Evolutionary conservation across 768 basidiomycete genomes (phyloP), one percentile per base, ranked within the genome.

Genomic region (Trametes gibbosa): DNA sequence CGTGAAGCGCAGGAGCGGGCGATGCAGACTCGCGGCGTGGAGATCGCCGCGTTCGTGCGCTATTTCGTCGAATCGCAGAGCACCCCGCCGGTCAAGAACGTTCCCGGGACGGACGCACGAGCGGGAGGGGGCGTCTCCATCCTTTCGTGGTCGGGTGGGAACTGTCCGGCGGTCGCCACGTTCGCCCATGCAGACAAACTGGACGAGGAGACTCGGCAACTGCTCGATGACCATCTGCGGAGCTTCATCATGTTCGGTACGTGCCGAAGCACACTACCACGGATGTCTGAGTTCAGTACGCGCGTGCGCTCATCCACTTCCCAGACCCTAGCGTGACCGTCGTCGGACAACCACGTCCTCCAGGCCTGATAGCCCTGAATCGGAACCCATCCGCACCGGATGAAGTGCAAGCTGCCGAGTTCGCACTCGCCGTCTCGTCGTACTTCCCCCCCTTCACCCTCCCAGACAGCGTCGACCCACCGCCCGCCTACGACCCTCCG

Each of bases 131-230:
- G 61, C 8, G 9, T 62, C 2, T 56, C 61, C 1, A 16, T 62
- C 6, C 23, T 62, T 24, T 27, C 45, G 7, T 66, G 65, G 65
- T 66, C 65, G 3, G 63, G 60, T 2, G 65, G 65, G 1, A 62
- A 60, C 32, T 14, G 27, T 8, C 35, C 46, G 5, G 50, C 63
- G 4, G 21, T 62, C 29, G 47, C 63, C n/a, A 50, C 64, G 42
- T 47, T 66, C 13, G 63, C 61, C 4, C 35, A 66, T 49, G 59
- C 58, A 1, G 50, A 58, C 13, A 34, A 54, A 25, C 24, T 64
- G 1, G 23, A 60, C 2, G 63, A 62, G 43, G 49, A 45, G n/a
- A 66, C 63, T 6, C 42, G 49, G 34, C n/a, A 17, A 19, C 45
- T 66, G 4, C 23, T 66, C 17, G 55, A 39, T 10, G 19, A 0